These are phyloP conservation scores for Boletus reticulatus DNA, from an alignment of 768 basidiomycete genomes.

Conservation along the genomic window DNA sequence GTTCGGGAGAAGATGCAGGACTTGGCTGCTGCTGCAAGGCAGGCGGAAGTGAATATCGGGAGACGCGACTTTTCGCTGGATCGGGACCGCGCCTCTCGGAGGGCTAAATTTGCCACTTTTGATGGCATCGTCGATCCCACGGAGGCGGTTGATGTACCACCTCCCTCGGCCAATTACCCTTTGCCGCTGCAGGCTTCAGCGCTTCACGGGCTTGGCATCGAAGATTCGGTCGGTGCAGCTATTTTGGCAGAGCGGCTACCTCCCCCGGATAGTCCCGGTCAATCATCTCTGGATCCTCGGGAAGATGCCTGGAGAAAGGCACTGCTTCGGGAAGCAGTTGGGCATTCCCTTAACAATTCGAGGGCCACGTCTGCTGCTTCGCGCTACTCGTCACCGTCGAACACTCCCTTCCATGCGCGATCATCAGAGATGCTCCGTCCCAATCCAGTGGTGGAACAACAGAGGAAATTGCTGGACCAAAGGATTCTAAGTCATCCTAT, in stretches of 20 bases:
- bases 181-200: slow-evolving; percentile 77
- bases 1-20: slow-evolving; percentile 81
- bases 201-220: slow-evolving; percentile 66
- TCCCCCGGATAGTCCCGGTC: slow-evolving; percentile 59
- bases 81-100: slow-evolving; percentile 40
- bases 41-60: slow-evolving; percentile 73
- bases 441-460: slow-evolving; percentile 16
- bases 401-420: slow-evolving; percentile 21
- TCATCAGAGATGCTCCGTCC: slow-evolving; percentile 26
- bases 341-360: slow-evolving; percentile 65
- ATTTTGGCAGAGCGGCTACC: slow-evolving; percentile 73
- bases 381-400: slow-evolving; percentile 36
- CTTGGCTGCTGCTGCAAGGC: slow-evolving; percentile 64
- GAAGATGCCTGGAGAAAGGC: slow-evolving; percentile 77
- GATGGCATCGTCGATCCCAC: slow-evolving; percentile 79
- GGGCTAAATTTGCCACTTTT: slow-evolving; percentile 35
- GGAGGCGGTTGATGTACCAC: slow-evolving; percentile 77
- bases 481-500: slow-evolving; percentile 44
- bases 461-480: slow-evolving; percentile 36
- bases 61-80: slow-evolving; percentile 48
- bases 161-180: slow-evolving; percentile 63
- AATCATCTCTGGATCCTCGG: slow-evolving; percentile 49
- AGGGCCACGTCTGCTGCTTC: slow-evolving; percentile 42
- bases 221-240: slow-evolving; percentile 73
- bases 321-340: slow-evolving; percentile 73